Evolutionary conservation across 2,329 filamentous ascomycete species (phyloP), one percentile per base, ranked within the genome.

Genomic region (Fusarium azukiicola): DNA sequence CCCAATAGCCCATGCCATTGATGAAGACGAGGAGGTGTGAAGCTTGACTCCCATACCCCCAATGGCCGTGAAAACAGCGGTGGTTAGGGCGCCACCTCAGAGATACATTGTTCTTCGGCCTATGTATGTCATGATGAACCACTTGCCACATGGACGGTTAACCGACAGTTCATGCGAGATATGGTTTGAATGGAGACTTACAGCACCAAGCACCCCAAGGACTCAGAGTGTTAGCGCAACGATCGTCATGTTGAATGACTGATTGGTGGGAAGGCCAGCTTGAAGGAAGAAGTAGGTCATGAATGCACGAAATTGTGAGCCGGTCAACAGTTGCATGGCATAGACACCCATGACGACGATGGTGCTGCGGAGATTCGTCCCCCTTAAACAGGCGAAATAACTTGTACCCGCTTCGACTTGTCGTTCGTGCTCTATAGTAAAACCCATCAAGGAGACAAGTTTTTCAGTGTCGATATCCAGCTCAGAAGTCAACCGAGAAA

Each of bases 301-400:
- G 66, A 84, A 86, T 16, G 78, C 82, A 32, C 84, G 83, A 10
- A 87, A 78, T 21, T 76, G 73, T 2, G 73, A 74, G 3, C 84
- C 84, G 19, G 75, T 83, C 2, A 84, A 74, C 2, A 78, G 73
- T 73, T 85, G 84, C 23, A 83, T 82, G 14, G 80, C 77, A 67
- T 83, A 87, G 7, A 84, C 77, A 6, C 82, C 75, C 52, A 82
- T 81, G 7, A 83, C 81, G 64, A 87, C 85, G 46, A 85, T 79
- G 4, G 85, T 86, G 23, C 87, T 75, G 4, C 85, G 82, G 7
- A 86, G 81, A 71, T 90, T 85, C 11, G 82, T 78, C 27, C 85
- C 85, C 16, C 82, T 84, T 79, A 90, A 89, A 76, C 87, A 88
- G 79, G 88, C 86, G 44, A 74, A 69, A 72, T 89, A 90, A 2